Base-by-base conservation (phyloP, 2,329 filamentous ascomycete genomes). In the Aspergillus carbonarius region DNA sequence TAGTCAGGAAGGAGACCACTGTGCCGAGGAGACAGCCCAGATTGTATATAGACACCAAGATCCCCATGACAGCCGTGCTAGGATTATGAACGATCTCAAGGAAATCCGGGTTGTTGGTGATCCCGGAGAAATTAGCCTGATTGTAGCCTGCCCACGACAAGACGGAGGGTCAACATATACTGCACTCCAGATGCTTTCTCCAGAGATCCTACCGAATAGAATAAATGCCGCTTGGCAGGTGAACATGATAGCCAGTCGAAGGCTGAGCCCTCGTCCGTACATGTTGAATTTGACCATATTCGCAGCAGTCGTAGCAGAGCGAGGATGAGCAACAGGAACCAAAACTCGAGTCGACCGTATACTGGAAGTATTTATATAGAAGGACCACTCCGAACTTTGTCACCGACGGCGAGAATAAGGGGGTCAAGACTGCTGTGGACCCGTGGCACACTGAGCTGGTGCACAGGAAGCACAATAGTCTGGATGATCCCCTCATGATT, bases 101-200 rank as follows among this genome's bases (percentile, higher is more conserved):
- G 62, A 78, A 82, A 51, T 82, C 73, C 13, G 76, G 64, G 35
- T 78, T 80, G 9, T 78, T 74, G 9, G 82, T 70, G 15, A 83
- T 79, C 10, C 79, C 79, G 2, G 77, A 75, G 60, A 82, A 81
- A 0, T 81, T 78, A 42, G 79, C 79, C 62, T 82, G 80, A 30
- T 82, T 81, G 46, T 82, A 82, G 2, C 79, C 79, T 72, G 55
- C 32, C 58, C 8, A 37, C 20, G 20, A 32, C 20, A 40, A 49
- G 39, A 55, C 10, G 44, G 25, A 39, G 42, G 23, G 57, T 63
- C 44, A 64, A 59, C 32, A 30, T 42, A 42, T 23, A 42, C 47
- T 39, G 51, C n/a, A 49, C 20, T 34, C 54, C 40, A 50, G 23
- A 40, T 17, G 20, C 32, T 8, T 52, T 32, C 9, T 10, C 15